Conservation (phyloP, 2,329 filamentous ascomycete species). For the Monilinia fructicola region DNA sequence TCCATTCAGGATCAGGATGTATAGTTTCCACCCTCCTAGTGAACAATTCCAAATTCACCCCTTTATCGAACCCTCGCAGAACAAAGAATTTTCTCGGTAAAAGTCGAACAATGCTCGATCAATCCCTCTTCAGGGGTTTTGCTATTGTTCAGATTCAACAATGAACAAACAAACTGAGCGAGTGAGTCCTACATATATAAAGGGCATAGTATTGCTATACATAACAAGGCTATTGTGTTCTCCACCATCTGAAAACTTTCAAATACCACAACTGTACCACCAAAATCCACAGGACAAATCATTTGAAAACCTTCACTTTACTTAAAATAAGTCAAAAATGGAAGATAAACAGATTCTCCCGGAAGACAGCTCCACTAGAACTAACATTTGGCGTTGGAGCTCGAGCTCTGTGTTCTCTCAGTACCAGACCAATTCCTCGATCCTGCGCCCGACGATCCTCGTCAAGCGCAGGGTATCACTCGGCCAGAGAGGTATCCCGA, state of each 20-base stretch:
- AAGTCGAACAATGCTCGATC: background rate
- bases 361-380: background rate
- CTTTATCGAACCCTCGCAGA: no score
- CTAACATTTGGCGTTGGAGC: conserved; percentile 6
- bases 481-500: background rate
- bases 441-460: background rate
- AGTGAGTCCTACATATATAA: background rate
- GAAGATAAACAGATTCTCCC: background rate
- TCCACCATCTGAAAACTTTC: background rate
- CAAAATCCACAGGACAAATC: background rate
- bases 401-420: background rate
- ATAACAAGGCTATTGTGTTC: background rate
- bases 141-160: background rate
- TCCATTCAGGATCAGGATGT: no score
- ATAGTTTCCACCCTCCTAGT: no score
- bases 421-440: conserved; percentile 1
- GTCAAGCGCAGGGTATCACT: background rate
- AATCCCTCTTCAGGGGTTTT: background rate
- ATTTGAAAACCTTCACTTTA: no score
- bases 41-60: no score
- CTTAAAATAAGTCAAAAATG: background rate
- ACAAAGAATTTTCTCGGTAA: no score
- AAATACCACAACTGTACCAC: no score
- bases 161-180: background rate
- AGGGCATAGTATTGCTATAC: background rate